These are phyloP conservation scores for Plasmodium gaboni DNA, from an alignment of 169 alveolate genomes.

Conservation along the genomic window DNA sequence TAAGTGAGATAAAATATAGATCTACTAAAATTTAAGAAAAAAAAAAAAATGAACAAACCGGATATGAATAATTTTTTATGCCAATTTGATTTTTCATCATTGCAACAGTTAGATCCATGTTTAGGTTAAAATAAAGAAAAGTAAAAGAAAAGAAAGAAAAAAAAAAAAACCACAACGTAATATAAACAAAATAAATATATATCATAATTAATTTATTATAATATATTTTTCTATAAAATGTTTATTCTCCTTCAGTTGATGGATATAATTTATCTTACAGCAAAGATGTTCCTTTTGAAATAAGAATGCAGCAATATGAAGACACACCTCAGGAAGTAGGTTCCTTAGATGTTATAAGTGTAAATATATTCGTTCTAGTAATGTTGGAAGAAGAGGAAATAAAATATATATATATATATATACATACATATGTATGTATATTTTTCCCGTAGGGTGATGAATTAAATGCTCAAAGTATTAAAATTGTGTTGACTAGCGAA, in stretches of 20 bases:
- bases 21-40: not conserved
- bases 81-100: constrained; percentile 91
- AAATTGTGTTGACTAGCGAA: constrained; percentile 93
- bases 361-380: constrained; percentile 89
- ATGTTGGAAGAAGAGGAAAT: not conserved
- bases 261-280: constrained; percentile 92
- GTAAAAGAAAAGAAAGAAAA: not conserved
- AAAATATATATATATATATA: too few relatives aligned
- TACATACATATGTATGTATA: not conserved
- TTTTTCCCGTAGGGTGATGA: constrained; percentile 88
- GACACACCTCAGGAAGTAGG: constrained; percentile 91
- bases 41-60: constrained; percentile 63
- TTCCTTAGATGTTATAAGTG: constrained; percentile 91
- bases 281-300: constrained; percentile 94
- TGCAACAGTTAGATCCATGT: constrained; percentile 95
- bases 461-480: constrained; percentile 85
- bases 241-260: constrained; percentile 79
- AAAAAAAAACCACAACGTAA: not conserved
- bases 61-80: constrained; percentile 71
- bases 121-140: constrained; percentile 80
- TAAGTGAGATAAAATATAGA: too few relatives aligned
- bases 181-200: too few relatives aligned
- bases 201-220: too few relatives aligned
- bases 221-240: not conserved
- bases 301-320: constrained; percentile 87